These are phyloP conservation scores for Trichophaea hybrida DNA, from an alignment of 2,329 filamentous ascomycete species.

Conservation along the genomic window DNA sequence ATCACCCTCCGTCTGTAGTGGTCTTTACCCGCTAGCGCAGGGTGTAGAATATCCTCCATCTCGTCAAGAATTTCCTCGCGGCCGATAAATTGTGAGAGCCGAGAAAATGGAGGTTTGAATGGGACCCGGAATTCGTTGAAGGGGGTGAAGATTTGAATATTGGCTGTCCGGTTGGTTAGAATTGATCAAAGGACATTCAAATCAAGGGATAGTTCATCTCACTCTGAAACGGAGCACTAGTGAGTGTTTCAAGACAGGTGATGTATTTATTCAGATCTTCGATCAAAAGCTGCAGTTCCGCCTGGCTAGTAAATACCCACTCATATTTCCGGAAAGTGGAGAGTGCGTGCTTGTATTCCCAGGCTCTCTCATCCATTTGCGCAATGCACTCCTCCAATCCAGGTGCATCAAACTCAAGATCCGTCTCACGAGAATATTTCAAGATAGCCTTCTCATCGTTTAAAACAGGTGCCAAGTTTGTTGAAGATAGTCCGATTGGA, in stretches of 20 bases:
- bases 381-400: neutral
- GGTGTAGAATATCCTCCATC: conserved; percentile 7
- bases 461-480: neutral
- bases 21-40: neutral
- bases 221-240: neutral
- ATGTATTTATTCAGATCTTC: neutral
- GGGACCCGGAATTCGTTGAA: conserved; percentile 5
- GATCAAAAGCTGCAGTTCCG: neutral
- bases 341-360: neutral
- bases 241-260: neutral
- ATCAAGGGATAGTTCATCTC: neutral
- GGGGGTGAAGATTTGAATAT: neutral
- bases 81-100: conserved; percentile 12
- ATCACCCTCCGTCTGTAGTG: conserved; percentile 2
- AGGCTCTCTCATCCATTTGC: neutral
- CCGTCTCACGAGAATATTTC: neutral
- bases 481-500: neutral
- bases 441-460: neutral
- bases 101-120: conserved; percentile 9
- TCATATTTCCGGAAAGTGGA: neutral
- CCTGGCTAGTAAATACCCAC: neutral
- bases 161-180: neutral
- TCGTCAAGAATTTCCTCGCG: conserved; percentile 11
- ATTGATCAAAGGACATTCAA: too few species aligned
- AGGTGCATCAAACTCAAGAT: neutral